These are phyloP conservation scores for Parasitella parasitica DNA, from an alignment of 371 early-diverging fungal genomes.

Conservation along the genomic window DNA sequence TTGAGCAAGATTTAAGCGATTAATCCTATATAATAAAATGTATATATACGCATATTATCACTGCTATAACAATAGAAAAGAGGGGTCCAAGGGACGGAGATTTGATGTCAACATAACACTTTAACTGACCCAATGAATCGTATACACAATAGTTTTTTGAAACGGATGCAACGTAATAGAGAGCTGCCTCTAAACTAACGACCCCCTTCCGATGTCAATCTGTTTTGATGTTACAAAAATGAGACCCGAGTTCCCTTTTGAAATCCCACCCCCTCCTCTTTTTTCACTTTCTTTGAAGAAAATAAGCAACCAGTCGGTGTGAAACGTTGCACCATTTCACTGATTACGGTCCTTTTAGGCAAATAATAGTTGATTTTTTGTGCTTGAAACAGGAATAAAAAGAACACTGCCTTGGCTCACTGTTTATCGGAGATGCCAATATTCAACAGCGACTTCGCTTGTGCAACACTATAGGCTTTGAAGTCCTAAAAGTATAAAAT, in stretches of 20 bases:
- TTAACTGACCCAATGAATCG: conserved; percentile 1
- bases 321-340: conserved; percentile 4
- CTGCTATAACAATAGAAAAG: background rate
- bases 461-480: background rate
- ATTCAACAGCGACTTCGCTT: background rate
- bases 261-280: background rate
- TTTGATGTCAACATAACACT: conserved; percentile 1
- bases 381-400: background rate
- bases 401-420: background rate
- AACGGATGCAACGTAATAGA: conserved; percentile 9
- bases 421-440: background rate
- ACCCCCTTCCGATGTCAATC: background rate
- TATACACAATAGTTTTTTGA: conserved; percentile 8
- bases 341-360: background rate
- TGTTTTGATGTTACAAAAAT: background rate
- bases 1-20: conserved; percentile 26
- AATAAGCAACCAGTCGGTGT: background rate
- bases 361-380: background rate
- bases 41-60: background rate
- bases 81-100: background rate
- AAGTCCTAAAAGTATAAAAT: background rate
- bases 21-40: conserved; percentile 5
- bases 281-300: background rate
- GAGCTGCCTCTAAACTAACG: background rate
- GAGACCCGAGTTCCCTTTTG: background rate